phyloP scores from a whole-genome alignment of 176 grass and related monocot genomes.

The Eragrostis curvula region DNA sequence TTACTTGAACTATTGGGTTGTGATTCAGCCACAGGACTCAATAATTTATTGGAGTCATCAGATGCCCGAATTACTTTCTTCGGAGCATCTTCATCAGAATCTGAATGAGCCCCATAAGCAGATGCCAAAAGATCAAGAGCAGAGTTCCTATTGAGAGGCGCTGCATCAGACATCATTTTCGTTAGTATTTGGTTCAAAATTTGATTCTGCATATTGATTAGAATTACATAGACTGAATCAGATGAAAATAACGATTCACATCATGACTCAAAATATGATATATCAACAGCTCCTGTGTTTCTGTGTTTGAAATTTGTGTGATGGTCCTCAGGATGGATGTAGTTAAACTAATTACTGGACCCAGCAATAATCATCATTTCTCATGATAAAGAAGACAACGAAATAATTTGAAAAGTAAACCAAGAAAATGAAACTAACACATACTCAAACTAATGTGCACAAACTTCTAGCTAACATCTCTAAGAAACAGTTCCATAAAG shows the following conservation, averaged over 20 bases:
- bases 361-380: not conserved
- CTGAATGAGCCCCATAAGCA: constrained; percentile 62
- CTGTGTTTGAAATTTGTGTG: constrained; percentile 5
- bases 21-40: constrained; percentile 19
- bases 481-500: not conserved
- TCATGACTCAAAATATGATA: constrained; percentile 17
- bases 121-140: constrained; percentile 87
- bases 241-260: constrained; percentile 9
- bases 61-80: constrained; percentile 26
- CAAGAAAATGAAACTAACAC: not conserved
- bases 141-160: constrained; percentile 53
- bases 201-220: constrained; percentile 35
- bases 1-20: constrained; percentile 40
- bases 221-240: constrained; percentile 42
- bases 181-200: constrained; percentile 32
- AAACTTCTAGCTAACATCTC: not conserved
- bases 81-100: constrained; percentile 62
- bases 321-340: constrained; percentile 12
- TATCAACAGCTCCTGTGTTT: not conserved
- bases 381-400: constrained; percentile 12
- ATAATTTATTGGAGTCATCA: constrained; percentile 32
- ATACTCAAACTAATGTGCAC: not conserved
- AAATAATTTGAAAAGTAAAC: constrained; percentile 21
- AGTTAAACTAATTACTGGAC: constrained; percentile 1
- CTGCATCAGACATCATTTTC: constrained; percentile 55